These are phyloP conservation scores for Magnaporthiopsis incrustans DNA, from an alignment of 2,329 filamentous ascomycete species.

Conservation along the genomic window DNA sequence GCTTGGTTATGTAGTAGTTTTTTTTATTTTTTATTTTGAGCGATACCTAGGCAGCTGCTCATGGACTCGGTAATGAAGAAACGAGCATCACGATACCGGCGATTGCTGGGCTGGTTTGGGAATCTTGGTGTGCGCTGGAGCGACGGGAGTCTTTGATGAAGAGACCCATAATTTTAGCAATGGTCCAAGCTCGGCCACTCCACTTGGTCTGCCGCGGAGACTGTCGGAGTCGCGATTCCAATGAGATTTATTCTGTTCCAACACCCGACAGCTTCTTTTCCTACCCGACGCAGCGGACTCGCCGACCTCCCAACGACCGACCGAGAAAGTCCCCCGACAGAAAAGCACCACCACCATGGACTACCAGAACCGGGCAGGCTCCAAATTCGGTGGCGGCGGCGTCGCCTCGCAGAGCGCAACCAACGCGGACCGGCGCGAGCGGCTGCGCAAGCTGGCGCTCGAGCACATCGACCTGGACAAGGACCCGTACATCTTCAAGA, in stretches of 20 bases:
- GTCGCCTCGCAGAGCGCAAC: constrained; percentile 89
- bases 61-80: too few species aligned
- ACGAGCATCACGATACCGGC: too few species aligned
- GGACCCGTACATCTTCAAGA: constrained; percentile 99
- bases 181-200: background rate
- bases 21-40: too few species aligned
- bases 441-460: constrained; percentile 93
- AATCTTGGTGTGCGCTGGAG: too few species aligned
- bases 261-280: too few species aligned
- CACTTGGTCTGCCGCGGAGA: background rate
- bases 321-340: too few species aligned
- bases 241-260: background rate
- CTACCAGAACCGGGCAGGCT: constrained; percentile 87
- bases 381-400: constrained; percentile 95
- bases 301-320: background rate
- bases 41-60: too few species aligned
- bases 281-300: background rate
- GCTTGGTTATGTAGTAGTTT: too few species aligned
- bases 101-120: too few species aligned
- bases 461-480: constrained; percentile 99
- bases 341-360: constrained; percentile 39
- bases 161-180: background rate
- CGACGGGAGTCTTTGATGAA: too few species aligned
- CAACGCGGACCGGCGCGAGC: constrained; percentile 94
- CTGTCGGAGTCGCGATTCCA: background rate